A percentile compares a stretch with the other conserved stretches of the same genome.
These are phyloP conservation scores for Auxenochlorella protothecoides DNA, from an alignment of 139 green algal genomes.

Conservation along the genomic window DNA sequence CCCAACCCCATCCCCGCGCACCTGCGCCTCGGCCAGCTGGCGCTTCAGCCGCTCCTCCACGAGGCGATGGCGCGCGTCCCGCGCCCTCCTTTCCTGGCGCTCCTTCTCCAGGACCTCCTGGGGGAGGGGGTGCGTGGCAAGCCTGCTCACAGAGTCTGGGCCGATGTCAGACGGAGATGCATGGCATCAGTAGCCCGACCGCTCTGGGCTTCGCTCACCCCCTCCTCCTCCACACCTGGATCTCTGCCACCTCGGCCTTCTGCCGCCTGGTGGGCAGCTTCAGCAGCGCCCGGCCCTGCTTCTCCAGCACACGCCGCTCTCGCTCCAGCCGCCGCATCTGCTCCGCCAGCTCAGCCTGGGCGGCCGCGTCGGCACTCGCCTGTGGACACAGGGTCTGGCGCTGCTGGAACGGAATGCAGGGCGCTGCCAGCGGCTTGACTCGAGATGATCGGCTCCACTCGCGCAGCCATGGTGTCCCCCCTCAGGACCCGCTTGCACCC, in stretches of 20 bases:
- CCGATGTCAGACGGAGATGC: background rate
- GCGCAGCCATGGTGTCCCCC: background rate
- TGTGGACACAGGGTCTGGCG: constrained; percentile 3
- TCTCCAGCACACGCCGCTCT: constrained; percentile 61
- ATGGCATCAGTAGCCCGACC: background rate
- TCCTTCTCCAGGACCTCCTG: constrained; percentile 58
- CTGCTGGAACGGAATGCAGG: background rate
- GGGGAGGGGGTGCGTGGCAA: background rate
- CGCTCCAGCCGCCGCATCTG: constrained; percentile 42
- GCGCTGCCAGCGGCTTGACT: too few species aligned
- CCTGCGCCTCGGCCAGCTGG: constrained; percentile 67
- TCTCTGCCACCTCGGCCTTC: constrained; percentile 35
- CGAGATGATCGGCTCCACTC: background rate
- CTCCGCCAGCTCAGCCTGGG: constrained; percentile 37
- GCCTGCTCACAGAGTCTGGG: background rate
- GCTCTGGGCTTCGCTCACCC: background rate
- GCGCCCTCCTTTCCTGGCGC: constrained; percentile 32
- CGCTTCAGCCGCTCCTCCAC: constrained; percentile 66
- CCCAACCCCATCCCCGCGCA: constrained; percentile 1
- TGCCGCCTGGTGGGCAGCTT: constrained; percentile 75
- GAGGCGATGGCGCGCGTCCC: constrained; percentile 62
- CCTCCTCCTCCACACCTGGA: constrained; percentile 12
- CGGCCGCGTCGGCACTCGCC: constrained; percentile 29
- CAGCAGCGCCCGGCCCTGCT: constrained; percentile 49
- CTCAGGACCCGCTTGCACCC: background rate